Evolutionary conservation across 495 filamentous ascomycete species (phyloP).

Genomic region (Daldinia loculata): DNA sequence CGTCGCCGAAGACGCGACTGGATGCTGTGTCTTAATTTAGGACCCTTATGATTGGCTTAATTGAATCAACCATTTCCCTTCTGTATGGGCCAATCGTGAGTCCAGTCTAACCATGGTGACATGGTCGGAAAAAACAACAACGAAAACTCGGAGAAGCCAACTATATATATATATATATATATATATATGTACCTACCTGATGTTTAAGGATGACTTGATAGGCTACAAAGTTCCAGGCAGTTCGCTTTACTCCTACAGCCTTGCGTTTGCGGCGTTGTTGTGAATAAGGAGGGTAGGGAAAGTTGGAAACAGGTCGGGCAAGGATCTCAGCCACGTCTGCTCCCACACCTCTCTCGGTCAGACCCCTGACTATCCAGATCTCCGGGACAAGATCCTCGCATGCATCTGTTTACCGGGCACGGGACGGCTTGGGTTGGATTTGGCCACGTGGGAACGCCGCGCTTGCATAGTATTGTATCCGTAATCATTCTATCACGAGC

Average conservation of each 20-base stretch:
- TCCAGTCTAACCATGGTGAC: background rate
- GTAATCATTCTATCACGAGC: conserved; percentile 5
- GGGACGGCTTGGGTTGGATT: conserved; percentile 16
- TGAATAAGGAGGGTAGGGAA: conserved; percentile 8
- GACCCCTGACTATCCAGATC: conserved; percentile 36
- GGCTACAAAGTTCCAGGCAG: background rate
- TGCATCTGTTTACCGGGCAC: conserved; percentile 30
- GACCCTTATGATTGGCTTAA: conserved; percentile 29
- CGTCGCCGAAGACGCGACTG: background rate
- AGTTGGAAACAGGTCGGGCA: conserved; percentile 1
- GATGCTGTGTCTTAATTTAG: conserved; percentile 20
- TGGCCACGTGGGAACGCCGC: conserved; percentile 25
- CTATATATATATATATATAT: too few relatives aligned
- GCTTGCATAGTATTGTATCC: background rate
- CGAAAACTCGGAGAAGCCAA: background rate
- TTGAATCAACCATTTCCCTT: conserved; percentile 7
- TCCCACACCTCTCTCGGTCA: conserved; percentile 28
- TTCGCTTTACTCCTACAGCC: conserved; percentile 11
- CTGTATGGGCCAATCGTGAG: conserved; percentile 1
- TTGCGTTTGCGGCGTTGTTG: conserved; percentile 17
- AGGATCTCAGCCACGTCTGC: conserved; percentile 29
- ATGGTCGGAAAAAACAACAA: background rate
- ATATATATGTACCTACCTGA: background rate
- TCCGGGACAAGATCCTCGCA: conserved; percentile 37
- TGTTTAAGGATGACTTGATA: background rate